Evolutionary conservation across 176 grass and related monocot species (phyloP).

Genomic region (Ampelocalamus luodianensis): DNA sequence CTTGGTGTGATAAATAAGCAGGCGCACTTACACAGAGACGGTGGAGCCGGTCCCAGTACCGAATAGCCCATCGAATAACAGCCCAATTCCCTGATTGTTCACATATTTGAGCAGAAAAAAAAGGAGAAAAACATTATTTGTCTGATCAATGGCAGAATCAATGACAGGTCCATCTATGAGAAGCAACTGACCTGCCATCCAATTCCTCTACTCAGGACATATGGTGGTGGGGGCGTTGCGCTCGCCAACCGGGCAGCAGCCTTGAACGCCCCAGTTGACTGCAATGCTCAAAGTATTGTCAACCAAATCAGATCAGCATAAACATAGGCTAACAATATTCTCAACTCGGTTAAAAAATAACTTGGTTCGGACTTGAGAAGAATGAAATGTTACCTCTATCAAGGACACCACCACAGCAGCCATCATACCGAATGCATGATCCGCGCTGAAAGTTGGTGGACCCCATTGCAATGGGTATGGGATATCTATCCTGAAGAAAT

Average conservation of each 20-base stretch:
- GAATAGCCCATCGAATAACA: conserved; percentile 75
- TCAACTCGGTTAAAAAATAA: conserved; percentile 23
- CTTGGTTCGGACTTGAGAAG: background rate
- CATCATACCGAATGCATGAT: conserved; percentile 89
- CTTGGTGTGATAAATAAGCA: background rate
- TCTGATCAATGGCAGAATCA: background rate
- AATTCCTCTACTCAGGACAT: conserved; percentile 82
- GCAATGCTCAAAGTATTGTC: conserved; percentile 4
- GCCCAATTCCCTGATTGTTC: conserved; percentile 66
- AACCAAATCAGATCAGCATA: conserved; percentile 23
- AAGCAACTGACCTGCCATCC: conserved; percentile 70
- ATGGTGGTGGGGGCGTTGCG: conserved; percentile 82
- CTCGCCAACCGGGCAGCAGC: conserved; percentile 79
- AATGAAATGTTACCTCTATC: conserved; percentile 54
- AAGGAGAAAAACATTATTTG: background rate
- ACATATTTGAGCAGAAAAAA: background rate
- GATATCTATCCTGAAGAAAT: conserved; percentile 58
- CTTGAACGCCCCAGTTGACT: conserved; percentile 81
- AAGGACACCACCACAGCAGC: conserved; percentile 81
- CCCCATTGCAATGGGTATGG: conserved; percentile 89
- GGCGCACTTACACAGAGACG: conserved; percentile 74
- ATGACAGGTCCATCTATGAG: background rate
- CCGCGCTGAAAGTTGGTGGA: conserved; percentile 69
- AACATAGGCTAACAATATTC: background rate
- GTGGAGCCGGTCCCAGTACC: conserved; percentile 72